phyloP scores from a whole-genome alignment of 2,329 filamentous ascomycete genomes.

The Hymenoscyphus fraxineus region DNA sequence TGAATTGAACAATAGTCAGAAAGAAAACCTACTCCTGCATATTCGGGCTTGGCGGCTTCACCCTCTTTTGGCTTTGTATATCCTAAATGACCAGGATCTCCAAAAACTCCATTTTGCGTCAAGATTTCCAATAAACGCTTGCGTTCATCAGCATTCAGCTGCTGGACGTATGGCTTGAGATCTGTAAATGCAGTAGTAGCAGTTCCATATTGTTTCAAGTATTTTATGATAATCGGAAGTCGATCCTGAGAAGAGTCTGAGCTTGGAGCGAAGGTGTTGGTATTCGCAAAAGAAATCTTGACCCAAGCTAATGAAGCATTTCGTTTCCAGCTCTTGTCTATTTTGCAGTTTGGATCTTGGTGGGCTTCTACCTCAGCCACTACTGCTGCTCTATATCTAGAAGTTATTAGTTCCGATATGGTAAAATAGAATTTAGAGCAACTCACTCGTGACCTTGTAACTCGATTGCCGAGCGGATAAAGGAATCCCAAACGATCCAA shows the following conservation, averaged over 20 bases:
- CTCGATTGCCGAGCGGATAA: constrained; percentile 28
- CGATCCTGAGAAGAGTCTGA: constrained; percentile 10
- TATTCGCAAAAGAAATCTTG: constrained; percentile 24
- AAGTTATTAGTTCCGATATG: constrained; percentile 6
- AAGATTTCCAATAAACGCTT: constrained; percentile 18
- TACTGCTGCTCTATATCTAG: constrained; percentile 22
- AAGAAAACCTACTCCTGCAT: constrained; percentile 5
- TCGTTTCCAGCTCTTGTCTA: constrained; percentile 35
- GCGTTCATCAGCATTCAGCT: constrained; percentile 21
- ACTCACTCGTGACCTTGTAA: constrained; percentile 28
- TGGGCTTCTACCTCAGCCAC: constrained; percentile 31
- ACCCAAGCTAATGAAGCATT: constrained; percentile 35
- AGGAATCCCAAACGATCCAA: constrained; percentile 35
- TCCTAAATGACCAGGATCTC: constrained; percentile 1
- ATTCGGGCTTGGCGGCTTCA: neutral
- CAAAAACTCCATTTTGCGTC: constrained; percentile 12
- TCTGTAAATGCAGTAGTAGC: constrained; percentile 33
- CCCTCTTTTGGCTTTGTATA: neutral
- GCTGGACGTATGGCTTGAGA: constrained; percentile 29
- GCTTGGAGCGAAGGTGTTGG: constrained; percentile 7
- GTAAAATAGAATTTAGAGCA: neutral
- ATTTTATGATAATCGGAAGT: constrained; percentile 26
- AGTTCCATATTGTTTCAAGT: constrained; percentile 30
- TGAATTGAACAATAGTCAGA: neutral
- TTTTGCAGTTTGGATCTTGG: constrained; percentile 28